Conservation (phyloP, 176 grass and related monocot genomes). For the Chloris gayana region DNA sequence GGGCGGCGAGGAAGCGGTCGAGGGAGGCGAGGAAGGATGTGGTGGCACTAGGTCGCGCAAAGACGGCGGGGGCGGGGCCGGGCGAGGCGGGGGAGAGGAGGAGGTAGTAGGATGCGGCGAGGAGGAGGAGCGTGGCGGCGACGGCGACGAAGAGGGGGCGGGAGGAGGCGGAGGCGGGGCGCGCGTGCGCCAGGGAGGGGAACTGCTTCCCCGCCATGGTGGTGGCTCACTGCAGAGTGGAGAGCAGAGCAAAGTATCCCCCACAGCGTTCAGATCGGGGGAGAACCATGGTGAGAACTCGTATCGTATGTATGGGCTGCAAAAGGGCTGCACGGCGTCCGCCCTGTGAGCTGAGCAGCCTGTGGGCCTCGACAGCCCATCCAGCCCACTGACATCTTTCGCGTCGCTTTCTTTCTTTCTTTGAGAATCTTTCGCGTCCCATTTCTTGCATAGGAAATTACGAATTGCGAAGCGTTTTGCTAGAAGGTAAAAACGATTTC, state of each 20-base stretch:
- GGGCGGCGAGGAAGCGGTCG: conserved; percentile 64
- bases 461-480: too few species aligned
- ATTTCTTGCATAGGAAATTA: neutral
- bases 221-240: neutral
- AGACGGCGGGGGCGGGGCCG: neutral
- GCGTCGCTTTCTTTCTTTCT: too few species aligned
- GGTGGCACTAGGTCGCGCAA: conserved; percentile 32
- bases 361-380: neutral
- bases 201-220: conserved; percentile 85
- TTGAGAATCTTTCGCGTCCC: neutral
- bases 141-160: conserved; percentile 43
- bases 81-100: conserved; percentile 46
- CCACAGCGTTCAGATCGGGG: neutral
- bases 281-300: too few species aligned
- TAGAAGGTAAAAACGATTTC: too few species aligned
- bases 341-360: neutral
- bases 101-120: conserved; percentile 41
- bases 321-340: neutral
- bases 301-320: conserved; percentile 1
- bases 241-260: neutral
- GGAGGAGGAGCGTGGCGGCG: conserved; percentile 38
- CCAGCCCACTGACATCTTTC: neutral
- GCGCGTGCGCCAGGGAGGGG: conserved; percentile 49
- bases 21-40: conserved; percentile 59
- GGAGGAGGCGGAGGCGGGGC: conserved; percentile 43